Conservation (phyloP, 306 rosid species). For the Hippophae gyantsensis region DNA sequence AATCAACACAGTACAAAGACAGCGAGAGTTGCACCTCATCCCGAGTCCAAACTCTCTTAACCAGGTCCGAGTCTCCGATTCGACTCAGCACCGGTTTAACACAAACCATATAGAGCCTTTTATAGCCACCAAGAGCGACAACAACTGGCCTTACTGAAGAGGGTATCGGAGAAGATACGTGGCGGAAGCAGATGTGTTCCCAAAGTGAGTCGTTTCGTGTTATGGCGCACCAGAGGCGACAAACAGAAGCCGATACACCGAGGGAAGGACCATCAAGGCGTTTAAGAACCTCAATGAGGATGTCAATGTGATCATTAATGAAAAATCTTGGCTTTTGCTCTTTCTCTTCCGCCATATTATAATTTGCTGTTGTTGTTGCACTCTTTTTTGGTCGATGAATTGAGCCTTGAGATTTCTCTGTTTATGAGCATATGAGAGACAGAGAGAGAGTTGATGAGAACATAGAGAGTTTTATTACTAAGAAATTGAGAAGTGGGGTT, state of each 20-base stretch:
- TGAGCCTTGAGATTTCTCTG: neutral
- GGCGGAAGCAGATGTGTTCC: conserved; percentile 89
- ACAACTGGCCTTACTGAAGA: conserved; percentile 44
- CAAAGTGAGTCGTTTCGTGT: conserved; percentile 67
- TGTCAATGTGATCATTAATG: conserved; percentile 87
- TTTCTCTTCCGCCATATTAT: conserved; percentile 17
- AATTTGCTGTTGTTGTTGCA: conserved; percentile 10
- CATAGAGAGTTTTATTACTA: neutral
- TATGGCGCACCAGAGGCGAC: conserved; percentile 75
- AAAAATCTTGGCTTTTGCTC: conserved; percentile 41
- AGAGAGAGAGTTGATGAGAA: neutral
- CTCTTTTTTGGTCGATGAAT: conserved; percentile 6
- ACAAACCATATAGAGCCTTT: conserved; percentile 72
- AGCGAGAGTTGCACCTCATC: conserved; percentile 79
- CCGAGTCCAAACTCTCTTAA: conserved; percentile 51
- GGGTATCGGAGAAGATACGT: conserved; percentile 44
- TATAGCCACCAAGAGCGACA: conserved; percentile 85
- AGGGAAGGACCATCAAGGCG: conserved; percentile 86
- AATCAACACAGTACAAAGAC: conserved; percentile 69
- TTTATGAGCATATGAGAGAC: conserved; percentile 1
- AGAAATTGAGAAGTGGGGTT: conserved; percentile 15
- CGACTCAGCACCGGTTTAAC: conserved; percentile 73
- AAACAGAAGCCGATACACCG: conserved; percentile 77
- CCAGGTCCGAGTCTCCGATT: conserved; percentile 51
- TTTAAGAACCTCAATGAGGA: conserved; percentile 69